These are phyloP conservation scores for Acorus calamus DNA, from an alignment of 106 monocot genomes.

Conservation along the genomic window DNA sequence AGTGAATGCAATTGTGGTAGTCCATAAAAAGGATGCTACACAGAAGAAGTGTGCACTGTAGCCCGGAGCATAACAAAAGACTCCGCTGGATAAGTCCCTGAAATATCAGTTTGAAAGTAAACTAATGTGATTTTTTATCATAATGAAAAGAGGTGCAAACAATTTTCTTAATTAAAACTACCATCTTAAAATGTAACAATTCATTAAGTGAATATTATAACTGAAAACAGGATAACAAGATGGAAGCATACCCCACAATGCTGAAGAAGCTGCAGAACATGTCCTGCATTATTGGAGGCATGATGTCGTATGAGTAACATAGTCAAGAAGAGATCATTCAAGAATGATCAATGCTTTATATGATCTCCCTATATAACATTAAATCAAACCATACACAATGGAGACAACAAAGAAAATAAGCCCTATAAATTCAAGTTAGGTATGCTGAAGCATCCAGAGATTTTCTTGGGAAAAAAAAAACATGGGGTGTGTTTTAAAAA, in stretches of 20 bases:
- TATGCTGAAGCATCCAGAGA: too few species aligned
- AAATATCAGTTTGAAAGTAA: conserved; percentile 6
- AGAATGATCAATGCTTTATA: too few species aligned
- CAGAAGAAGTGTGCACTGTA: conserved; percentile 97
- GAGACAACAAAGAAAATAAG: too few species aligned
- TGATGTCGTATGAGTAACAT: background rate
- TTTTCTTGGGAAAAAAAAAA: too few species aligned
- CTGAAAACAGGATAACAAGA: background rate
- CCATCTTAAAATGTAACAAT: too few species aligned
- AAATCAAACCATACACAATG: too few species aligned
- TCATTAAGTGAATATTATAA: background rate
- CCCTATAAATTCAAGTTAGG: too few species aligned
- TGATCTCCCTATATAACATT: too few species aligned
- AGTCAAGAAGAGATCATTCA: too few species aligned
- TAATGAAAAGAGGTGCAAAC: too few species aligned
- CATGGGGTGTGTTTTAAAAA: too few species aligned
- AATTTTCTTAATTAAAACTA: too few species aligned
- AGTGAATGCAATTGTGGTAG: conserved; percentile 97
- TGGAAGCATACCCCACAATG: conserved; percentile 70
- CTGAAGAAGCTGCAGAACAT: conserved; percentile 99
- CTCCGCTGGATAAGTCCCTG: conserved; percentile 86
- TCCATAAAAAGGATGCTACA: conserved; percentile 96
- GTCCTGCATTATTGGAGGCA: conserved; percentile 59
- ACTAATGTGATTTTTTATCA: background rate
- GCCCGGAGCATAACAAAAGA: conserved; percentile 82